These are phyloP conservation scores for Panicum hallii DNA, from an alignment of 202 grass and related monocot genomes.

Conservation along the genomic window DNA sequence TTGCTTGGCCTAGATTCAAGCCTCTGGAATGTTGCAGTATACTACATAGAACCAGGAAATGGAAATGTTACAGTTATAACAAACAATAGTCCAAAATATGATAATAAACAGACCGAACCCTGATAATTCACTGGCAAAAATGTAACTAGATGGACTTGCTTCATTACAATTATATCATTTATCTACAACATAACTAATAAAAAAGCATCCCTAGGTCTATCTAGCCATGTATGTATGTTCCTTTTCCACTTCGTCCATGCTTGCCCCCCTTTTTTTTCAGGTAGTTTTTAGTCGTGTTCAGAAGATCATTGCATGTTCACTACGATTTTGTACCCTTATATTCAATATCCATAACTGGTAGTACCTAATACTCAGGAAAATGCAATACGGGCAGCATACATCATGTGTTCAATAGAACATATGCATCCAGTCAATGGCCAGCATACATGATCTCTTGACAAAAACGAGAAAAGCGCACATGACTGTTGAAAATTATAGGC, in stretches of 20 bases:
- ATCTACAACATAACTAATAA: constrained; percentile 3
- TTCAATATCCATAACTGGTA: background rate
- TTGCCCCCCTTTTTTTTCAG: background rate
- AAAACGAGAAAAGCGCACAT: background rate
- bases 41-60: constrained; percentile 59
- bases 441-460: background rate
- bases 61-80: constrained; percentile 20
- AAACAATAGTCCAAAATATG: background rate
- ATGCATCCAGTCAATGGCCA: background rate
- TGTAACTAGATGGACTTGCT: background rate
- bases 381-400: background rate
- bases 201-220: background rate
- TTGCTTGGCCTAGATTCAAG: constrained; percentile 70
- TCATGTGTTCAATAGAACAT: background rate
- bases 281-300: background rate
- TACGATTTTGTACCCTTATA: background rate
- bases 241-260: background rate
- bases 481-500: background rate
- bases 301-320: background rate
- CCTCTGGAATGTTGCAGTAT: constrained; percentile 85
- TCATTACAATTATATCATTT: background rate
- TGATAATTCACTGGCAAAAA: background rate
- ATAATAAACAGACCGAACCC: background rate
- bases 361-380: background rate
- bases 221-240: background rate